Base-by-base conservation (phyloP, 2,329 filamentous ascomycete species). In the Xylariaceae sp. region DNA sequence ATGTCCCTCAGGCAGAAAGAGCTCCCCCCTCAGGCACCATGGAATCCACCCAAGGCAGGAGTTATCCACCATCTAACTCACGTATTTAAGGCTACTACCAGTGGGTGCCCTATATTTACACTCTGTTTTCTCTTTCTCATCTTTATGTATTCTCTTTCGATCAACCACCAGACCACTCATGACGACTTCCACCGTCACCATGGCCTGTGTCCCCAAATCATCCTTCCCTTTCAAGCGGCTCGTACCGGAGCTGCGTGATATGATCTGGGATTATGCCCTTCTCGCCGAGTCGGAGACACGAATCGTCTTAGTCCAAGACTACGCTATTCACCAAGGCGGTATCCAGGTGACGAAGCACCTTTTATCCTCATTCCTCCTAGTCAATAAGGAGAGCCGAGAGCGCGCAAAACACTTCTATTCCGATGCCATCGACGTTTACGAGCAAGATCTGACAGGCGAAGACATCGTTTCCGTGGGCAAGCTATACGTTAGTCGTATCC, bases 391-490 rank as follows among this genome's bases (percentile, higher is more conserved):
- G 16, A 22, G 32, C 22, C 20, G 40, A 14, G 40, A 22, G 8
- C 21, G 16, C 19, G 40, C 40, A 8, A 42, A 25, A 22, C 7
- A 8, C 14, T 42, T 42, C 29, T 42, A 42, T 23, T 42, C 40
- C 19, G 16, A 35, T 8, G 12, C 27, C 12, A 16, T 14, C 16
- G 27, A 32, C 16, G 27, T 32, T 14, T 16, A 4, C 27, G 8
- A 29, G 25, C 25, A 29, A 29, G 14, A 14, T 29, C 25, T 32
- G 4, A 12, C 3, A 14, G 12, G 12, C 27, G 12, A 32, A 16
- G 25, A 29, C 25, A 29, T 14, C 8, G 25, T 29, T 14, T 8
- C 8, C 8, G 25, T 14, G 14, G 25, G 25, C 25, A 29, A 29
- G 25, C 8, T 29, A 29, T 29, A 29, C 25, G 14, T 29, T 29